These are phyloP conservation scores for Tagetes patula DNA, from an alignment of 129 eudicot genomes.

Conservation along the genomic window DNA sequence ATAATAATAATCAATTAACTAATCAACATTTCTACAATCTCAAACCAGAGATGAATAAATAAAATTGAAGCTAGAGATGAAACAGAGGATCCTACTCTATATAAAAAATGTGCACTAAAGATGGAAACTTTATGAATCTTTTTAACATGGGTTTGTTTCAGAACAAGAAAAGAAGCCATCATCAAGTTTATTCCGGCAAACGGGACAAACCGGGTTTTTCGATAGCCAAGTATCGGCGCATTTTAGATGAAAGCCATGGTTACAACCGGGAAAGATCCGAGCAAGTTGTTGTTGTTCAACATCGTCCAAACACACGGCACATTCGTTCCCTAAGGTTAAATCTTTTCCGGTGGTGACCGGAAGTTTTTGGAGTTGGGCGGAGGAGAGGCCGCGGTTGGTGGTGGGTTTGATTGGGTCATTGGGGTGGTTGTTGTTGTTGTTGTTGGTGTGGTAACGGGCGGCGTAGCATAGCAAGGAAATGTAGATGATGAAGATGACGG, in stretches of 20 bases:
- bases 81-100: too few species aligned
- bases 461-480: constrained; percentile 63
- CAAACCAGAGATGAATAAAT: not conserved
- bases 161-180: constrained; percentile 39
- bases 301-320: constrained; percentile 82
- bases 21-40: constrained; percentile 6
- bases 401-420: constrained; percentile 37
- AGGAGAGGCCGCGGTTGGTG: constrained; percentile 48
- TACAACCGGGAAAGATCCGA: constrained; percentile 80
- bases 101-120: not conserved
- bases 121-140: not conserved
- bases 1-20: not conserved
- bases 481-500: constrained; percentile 62
- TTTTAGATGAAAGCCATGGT: constrained; percentile 75
- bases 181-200: constrained; percentile 65
- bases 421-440: constrained; percentile 11
- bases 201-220: constrained; percentile 69
- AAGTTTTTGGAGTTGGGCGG: constrained; percentile 59
- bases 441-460: constrained; percentile 24
- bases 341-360: constrained; percentile 67
- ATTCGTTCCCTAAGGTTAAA: constrained; percentile 63
- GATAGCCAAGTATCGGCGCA: constrained; percentile 89
- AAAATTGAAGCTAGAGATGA: not conserved
- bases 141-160: constrained; percentile 54
- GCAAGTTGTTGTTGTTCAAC: constrained; percentile 64